Base-by-base conservation (phyloP, 2,329 filamentous ascomycete genomes). In the Aureobasidium sp. region DNA sequence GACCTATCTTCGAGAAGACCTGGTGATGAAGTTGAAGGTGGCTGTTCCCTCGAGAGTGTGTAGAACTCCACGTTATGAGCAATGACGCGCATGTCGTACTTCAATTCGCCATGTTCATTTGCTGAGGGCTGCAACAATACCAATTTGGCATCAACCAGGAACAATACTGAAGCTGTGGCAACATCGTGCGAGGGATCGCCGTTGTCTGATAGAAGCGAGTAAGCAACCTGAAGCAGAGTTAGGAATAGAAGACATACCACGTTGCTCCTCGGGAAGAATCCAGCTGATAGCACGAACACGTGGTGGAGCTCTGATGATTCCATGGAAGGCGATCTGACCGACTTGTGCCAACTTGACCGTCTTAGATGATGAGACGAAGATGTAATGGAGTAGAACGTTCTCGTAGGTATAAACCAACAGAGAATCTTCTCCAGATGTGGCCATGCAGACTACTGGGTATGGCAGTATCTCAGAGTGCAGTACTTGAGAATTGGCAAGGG, bases 1-100 rank as follows among this genome's bases (percentile, higher is more conserved):
- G 42, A 44, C 13, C 30, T 25, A 16, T 29, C 16, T 8, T 27
- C 27, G 1, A 55, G 25, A 21, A 27, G 27, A 10, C 32, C 36
- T 29, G 47, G 44, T 29, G 59, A 13, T 36, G 64, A 36, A 41
- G 66, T 69, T 60, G 78, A 72, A 41, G 77, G 75, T 7, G 85
- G 85, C 68, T 95, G 89, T 70, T 99, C 94, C 65, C 92, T 86
- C 85, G 95, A 95, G 68, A 94, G 85, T 59, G 88, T 87, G 72
- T 96, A 97, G 69, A 94, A 97, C 73, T 99, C 94, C 44, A 97
- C 91, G 68, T 96, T 95, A 69, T 97, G 91, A 13, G 92, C 91
- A 70, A 99, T 88, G 63, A 97, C 88, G 10, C 92, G 88, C 94
- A 99, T 99, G 71, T 97, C 93, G 71, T 99, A 99, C 77, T 97